These are phyloP conservation scores for Kokia cookei DNA, from an alignment of 441 rosid genomes.

Conservation along the genomic window DNA sequence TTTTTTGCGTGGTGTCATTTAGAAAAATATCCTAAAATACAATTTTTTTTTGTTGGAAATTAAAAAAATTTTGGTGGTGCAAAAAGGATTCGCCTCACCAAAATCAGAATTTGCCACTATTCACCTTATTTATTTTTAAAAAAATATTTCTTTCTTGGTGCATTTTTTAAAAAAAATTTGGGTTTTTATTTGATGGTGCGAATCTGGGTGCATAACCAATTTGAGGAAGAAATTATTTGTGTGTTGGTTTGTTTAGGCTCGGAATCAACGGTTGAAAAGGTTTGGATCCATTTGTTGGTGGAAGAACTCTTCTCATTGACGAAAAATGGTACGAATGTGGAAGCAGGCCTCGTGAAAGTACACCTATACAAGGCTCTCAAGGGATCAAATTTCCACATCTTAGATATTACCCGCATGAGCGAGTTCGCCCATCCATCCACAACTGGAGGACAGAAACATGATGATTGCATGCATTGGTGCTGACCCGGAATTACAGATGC, in stretches of 20 bases:
- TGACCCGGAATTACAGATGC: slow-evolving; percentile 76
- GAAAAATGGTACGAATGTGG: slow-evolving; percentile 70
- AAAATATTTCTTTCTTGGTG: no score
- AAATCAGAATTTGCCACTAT: no score
- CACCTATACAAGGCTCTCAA: slow-evolving; percentile 47
- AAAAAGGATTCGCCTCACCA: no score
- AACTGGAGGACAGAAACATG: slow-evolving; percentile 80
- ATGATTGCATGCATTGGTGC: slow-evolving; percentile 98
- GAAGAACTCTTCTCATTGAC: slow-evolving; percentile 59
- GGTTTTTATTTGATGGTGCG: no score
- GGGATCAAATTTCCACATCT: slow-evolving; percentile 49
- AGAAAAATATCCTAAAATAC: no score
- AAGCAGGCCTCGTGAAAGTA: slow-evolving; percentile 59
- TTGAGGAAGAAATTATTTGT: background rate
- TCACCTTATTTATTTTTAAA: no score
- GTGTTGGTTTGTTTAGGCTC: background rate
- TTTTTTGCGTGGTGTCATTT: no score
- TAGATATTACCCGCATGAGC: slow-evolving; percentile 74
- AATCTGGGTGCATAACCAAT: no score
- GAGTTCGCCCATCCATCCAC: slow-evolving; percentile 84
- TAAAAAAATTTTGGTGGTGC: no score
- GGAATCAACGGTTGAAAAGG: background rate
- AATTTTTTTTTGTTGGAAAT: no score
- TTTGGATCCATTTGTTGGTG: slow-evolving; percentile 33
- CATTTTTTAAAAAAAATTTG: no score